These are phyloP conservation scores for Jaltomata sinuosa DNA, from an alignment of 257 asterid genomes.

Conservation along the genomic window DNA sequence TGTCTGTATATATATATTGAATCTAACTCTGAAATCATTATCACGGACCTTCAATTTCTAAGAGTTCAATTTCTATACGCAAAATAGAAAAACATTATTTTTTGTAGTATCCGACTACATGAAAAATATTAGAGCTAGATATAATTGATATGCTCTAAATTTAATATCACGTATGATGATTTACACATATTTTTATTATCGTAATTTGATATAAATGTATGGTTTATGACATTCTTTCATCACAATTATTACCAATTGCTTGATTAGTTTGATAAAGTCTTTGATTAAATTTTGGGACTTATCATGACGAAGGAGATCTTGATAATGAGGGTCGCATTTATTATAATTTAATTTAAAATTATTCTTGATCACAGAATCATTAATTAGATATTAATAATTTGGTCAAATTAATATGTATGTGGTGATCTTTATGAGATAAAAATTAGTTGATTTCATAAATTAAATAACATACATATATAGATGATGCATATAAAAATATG, in stretches of 20 bases:
- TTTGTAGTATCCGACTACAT: not conserved
- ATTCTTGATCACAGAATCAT: too few species aligned
- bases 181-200: not conserved
- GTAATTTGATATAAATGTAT: not conserved
- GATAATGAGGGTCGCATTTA: not conserved
- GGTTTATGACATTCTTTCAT: not conserved
- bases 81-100: not conserved
- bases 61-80: not conserved
- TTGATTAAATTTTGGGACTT: not conserved
- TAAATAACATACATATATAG: too few species aligned
- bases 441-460: too few species aligned
- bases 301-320: not conserved
- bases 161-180: not conserved
- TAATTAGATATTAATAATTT: not conserved
- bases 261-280: not conserved
- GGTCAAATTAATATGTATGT: not conserved
- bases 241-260: not conserved
- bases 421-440: too few species aligned
- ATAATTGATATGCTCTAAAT: not conserved
- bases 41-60: not conserved
- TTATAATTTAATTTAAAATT: not conserved
- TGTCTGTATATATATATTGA: too few species aligned
- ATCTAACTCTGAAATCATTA: too few species aligned
- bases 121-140: not conserved
- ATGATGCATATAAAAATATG: too few species aligned